Conservation (phyloP, 192 early-diverging fungal genomes). For the Backusella sp. region DNA sequence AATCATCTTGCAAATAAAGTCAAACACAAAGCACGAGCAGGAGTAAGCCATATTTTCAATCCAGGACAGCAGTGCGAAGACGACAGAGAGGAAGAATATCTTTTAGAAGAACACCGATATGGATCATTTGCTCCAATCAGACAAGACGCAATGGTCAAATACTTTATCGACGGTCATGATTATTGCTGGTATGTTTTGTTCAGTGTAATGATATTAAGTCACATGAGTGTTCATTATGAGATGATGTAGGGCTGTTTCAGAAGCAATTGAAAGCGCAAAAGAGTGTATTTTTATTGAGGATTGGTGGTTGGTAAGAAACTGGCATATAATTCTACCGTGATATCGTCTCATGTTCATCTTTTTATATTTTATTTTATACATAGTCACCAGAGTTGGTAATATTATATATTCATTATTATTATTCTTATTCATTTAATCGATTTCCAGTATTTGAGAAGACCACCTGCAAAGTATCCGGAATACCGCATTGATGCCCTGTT, state of each 20-base stretch:
- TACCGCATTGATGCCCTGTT: constrained; percentile 80
- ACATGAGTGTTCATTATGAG: background rate
- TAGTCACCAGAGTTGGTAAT: constrained; percentile 31
- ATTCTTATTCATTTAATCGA: background rate
- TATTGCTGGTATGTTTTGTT: constrained; percentile 52
- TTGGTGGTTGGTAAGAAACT: constrained; percentile 72
- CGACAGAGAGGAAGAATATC: constrained; percentile 41
- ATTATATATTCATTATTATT: too few species aligned
- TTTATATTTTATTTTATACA: constrained; percentile 15
- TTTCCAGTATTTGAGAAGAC: constrained; percentile 68
- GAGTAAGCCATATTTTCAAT: constrained; percentile 20
- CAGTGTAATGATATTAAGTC: background rate
- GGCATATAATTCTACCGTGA: background rate
- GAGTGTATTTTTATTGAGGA: constrained; percentile 67
- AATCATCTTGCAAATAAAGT: constrained; percentile 14
- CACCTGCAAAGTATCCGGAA: constrained; percentile 68
- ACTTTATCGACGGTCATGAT: constrained; percentile 78
- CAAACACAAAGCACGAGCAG: background rate
- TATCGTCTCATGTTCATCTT: background rate
- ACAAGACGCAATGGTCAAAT: constrained; percentile 58
- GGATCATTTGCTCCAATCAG: constrained; percentile 77
- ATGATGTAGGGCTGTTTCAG: constrained; percentile 53
- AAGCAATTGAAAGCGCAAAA: constrained; percentile 67
- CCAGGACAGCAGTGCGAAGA: constrained; percentile 37
- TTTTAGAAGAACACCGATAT: constrained; percentile 51